Base-by-base conservation (phyloP, 1,284 basidiomycete genomes). In the Ganoderma multipileum region DNA sequence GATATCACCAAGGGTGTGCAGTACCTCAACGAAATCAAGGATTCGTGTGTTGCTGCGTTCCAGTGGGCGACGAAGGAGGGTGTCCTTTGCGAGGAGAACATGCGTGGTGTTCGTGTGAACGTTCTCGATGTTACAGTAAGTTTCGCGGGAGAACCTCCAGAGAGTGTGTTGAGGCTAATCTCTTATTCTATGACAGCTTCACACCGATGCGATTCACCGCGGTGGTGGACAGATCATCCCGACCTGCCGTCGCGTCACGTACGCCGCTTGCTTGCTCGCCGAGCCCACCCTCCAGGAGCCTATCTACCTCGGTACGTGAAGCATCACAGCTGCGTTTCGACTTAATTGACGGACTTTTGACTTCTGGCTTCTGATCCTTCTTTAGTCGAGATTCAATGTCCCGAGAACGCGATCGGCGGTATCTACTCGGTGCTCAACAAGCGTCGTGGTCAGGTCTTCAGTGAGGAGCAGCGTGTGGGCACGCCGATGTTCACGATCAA, bases 401-500 rank as follows among this genome's bases (percentile, higher is more conserved):
- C 98, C 69, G 97, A 99, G 84, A 94, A 91, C 79, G 97, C 95
- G 75, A 96, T 99, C 77, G 98, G 98, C 83, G 98, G 98, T 88
- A 97, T 99, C 85, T 99, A 99, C 92, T 87, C 84, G 76, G 88
- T 88, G 70, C 85, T 99, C 84, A 99, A 98, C 92, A 96, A 93
- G 87, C 95, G 97, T 81, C 95, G 98, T 90, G 98, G 97, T 72
- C 96, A 98, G 82, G 98, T 99, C 75, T 97, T 97, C 90, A 94
- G 92, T 76, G 95, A 99, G 84, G 97, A 99, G 85, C 97, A 99
- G 85, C 88, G 97, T 79, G 86, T 92, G 11, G 97, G 98, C 86
- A 99, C 98, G 30, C 98, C 98, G 72, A 99, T 99, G 96, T 98
- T 97, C 90, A 99, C 95, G 68, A 95, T 99, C 85, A 99, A 99